phyloP scores from a whole-genome alignment of 805 yeast species.

The Lipomyces chichibuensis region DNA sequence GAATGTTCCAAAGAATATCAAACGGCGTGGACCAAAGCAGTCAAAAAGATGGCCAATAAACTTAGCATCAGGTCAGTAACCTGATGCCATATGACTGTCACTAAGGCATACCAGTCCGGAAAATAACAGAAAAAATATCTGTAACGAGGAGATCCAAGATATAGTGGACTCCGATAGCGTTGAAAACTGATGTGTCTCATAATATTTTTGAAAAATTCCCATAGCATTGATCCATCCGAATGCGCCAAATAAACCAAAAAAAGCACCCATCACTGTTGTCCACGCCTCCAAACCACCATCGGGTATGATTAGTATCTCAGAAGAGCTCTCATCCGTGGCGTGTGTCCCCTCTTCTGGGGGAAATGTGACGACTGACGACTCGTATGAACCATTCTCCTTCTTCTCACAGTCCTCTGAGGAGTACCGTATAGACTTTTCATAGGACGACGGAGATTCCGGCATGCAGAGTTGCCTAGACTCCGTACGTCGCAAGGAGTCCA shows the following conservation, averaged over 20 bases:
- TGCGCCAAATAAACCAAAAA: constrained; percentile 60
- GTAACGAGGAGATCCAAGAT: constrained; percentile 43
- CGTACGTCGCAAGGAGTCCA: not conserved
- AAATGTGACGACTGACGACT: not conserved
- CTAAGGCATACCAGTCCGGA: constrained; percentile 38
- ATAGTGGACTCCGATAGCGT: constrained; percentile 37
- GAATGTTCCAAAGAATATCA: constrained; percentile 32
- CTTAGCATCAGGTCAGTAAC: constrained; percentile 29
- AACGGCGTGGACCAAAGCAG: constrained; percentile 11
- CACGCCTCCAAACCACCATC: constrained; percentile 61
- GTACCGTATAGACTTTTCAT: not conserved
- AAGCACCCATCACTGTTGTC: constrained; percentile 56
- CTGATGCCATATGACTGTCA: constrained; percentile 2
- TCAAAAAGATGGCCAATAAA: constrained; percentile 25
- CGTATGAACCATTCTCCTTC: not conserved
- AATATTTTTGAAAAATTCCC: constrained; percentile 41
- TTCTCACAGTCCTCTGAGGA: not conserved
- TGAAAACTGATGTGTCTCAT: constrained; percentile 34
- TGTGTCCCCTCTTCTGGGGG: not conserved
- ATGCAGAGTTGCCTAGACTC: not conserved
- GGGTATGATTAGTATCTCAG: constrained; percentile 41
- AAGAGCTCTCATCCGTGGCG: not conserved
- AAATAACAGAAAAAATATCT: constrained; percentile 38
- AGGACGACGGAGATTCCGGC: not conserved
- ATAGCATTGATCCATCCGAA: constrained; percentile 53